These are phyloP conservation scores for Xerophyta viscosa DNA, from an alignment of 106 monocot genomes.

Conservation along the genomic window DNA sequence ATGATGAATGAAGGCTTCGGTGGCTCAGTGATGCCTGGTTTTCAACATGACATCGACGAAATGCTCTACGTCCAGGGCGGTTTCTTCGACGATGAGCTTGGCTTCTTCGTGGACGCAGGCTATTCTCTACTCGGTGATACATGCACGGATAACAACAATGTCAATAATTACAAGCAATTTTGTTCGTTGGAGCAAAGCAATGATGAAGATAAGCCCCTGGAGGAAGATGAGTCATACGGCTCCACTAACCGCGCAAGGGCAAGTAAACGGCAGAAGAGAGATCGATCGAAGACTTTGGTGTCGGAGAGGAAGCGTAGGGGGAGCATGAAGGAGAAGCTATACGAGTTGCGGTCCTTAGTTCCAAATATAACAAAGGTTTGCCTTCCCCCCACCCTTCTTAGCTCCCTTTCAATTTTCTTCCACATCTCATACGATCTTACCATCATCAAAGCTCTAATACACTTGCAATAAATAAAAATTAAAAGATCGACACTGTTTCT, in stretches of 20 bases:
- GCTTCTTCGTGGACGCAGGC: not conserved
- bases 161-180: not conserved
- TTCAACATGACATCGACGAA: not conserved
- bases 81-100: not conserved
- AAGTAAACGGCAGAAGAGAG: conserved; percentile 26
- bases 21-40: not conserved
- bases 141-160: not conserved
- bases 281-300: conserved; percentile 52
- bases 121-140: no score
- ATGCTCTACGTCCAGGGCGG: not conserved
- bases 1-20: not conserved
- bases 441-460: no score
- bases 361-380: conserved; percentile 80
- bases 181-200: not conserved
- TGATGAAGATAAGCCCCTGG: not conserved
- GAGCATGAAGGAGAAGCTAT: conserved; percentile 77
- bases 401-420: not conserved
- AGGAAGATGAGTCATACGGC: not conserved
- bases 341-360: conserved; percentile 66
- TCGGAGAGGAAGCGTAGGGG: conserved; percentile 62
- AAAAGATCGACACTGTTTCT: no score
- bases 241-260: conserved; percentile 2
- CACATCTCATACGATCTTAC: no score
- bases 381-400: no score
- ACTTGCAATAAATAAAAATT: no score